Base-by-base conservation (phyloP, 805 yeast genomes). In the Huiozyma sinensis region DNA sequence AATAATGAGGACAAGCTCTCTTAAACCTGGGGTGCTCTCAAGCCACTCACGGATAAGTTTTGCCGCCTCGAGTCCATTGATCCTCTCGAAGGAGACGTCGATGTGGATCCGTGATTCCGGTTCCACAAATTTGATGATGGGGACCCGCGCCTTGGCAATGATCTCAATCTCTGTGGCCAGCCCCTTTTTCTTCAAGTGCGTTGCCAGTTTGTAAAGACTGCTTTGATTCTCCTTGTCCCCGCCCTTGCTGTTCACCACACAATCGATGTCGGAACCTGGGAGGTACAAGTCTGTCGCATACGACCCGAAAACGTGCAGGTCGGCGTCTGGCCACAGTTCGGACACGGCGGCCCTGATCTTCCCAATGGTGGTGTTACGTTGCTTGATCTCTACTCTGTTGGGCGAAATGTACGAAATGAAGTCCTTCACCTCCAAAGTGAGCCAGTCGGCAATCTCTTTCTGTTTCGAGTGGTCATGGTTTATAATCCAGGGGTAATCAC, bases 201-300 rank as follows among this genome's bases (percentile, higher is more conserved):
- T 77, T 2, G 95, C 79, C 8, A 90, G 67, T 53, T 79, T 80
- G 58, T 81, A 88, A 39, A 90, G 64, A 27, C 76, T 67, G n/a
- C 77, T 71, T 56, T 85, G 75, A 46, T 72, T 75, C 53, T 76
- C 87, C 43, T 68, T 68, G 52, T 75, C 74, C 2, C 81, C 79
- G 10, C 67, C 64, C 12, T 70, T 64, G 24, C 95, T 82, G 4
- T 81, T 69, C 27, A 90, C 75, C 38, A 89, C 97, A 79, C 92
- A 81, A 63, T 90, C 98, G 31, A 90, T 87, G 69, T 90, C 98
- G 0, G 96, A 86, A 1, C 95, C 95, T 0, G 97, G 97, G 12
- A 90, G 69, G 57, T 88, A 90, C 48, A 90, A 67, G 57, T 89
- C 96, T 0, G 97, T 89, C 0, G 97, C 95, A 61, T 77, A 84